These are phyloP conservation scores for Epithemia pelagica DNA, from an alignment of 108 stramenopile species.

Conservation along the genomic window DNA sequence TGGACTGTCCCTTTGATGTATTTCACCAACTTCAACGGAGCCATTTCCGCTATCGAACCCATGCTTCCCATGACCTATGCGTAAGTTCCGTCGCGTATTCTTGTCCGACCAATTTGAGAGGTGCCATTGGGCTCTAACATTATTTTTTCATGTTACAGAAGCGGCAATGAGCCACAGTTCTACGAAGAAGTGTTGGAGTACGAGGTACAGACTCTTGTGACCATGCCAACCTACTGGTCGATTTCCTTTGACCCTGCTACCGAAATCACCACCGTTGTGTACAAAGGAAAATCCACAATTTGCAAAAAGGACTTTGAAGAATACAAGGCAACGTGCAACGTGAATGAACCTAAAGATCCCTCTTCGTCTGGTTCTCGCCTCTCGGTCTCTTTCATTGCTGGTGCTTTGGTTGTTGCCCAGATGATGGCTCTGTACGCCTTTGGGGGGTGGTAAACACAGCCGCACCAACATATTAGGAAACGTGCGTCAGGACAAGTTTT, in stretches of 20 bases:
- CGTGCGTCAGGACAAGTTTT: too few relatives aligned
- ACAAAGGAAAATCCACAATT: not conserved
- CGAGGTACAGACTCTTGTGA: not conserved
- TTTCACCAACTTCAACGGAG: not conserved
- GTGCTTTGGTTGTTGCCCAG: too few relatives aligned
- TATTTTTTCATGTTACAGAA: not conserved
- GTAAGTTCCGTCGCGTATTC: too few relatives aligned
- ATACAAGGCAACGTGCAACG: not conserved
- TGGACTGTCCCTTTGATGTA: not conserved
- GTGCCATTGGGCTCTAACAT: not conserved
- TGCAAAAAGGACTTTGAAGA: not conserved
- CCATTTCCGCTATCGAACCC: not conserved
- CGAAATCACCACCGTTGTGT: not conserved
- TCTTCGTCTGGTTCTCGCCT: too few relatives aligned
- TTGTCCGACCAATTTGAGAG: not conserved
- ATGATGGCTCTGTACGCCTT: too few relatives aligned
- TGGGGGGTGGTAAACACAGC: too few relatives aligned
- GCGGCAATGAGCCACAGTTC: not conserved
- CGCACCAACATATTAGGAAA: too few relatives aligned
- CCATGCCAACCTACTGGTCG: not conserved
- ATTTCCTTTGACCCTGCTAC: not conserved
- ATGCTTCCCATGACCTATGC: not conserved
- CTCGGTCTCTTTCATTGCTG: too few relatives aligned
- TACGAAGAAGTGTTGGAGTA: not conserved
- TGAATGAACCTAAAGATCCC: not conserved